Base-by-base conservation (phyloP, 2,329 filamentous ascomycete genomes). In the Aaosphaeria arxii region DNA sequence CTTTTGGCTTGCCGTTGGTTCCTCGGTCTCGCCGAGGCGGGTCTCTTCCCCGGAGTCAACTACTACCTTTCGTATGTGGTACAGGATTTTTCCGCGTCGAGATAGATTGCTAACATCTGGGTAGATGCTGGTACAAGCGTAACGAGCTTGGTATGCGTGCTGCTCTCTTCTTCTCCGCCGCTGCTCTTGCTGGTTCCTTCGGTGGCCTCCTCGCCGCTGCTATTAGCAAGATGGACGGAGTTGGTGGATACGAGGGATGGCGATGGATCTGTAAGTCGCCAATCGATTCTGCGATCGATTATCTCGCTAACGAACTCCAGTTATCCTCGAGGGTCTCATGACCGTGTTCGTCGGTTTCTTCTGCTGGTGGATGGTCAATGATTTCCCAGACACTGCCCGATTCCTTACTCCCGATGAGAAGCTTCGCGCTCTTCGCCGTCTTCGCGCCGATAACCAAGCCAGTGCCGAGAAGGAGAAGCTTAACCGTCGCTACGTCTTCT, bases 371-470 rank as follows among this genome's bases (percentile, higher is more conserved):
- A 83, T 87, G 65, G 78, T 87, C 5, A 77, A 85, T 52, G 83
- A 87, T 62, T 85, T 84, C 53, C 83, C 83, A 0, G 75, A 78
- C 42, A 84, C 79, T 0, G 80, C 83, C 4, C 71, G 73, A 1
- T 86, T 86, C 48, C 71, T 86, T 11, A 75, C 69, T 0, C 67
- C 78, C 1, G 62, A 73, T 4, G 76, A 80, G 57, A 73, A 83
- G 4, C 71, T 75, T 0, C 82, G 79, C 45, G 80, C 89, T 43
- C 77, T 82, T 30, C 75, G 78, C 24, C 81, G 88, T 1, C 76
- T 91, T 1, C 77, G 79, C 2, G 84, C 88, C 54, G 84, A 81
- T 54, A 86, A 90, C 59, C 85, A 86, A 1, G 86, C 82, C 0
- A 79, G 82, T 6, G 75, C 85, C 48, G 87, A 91, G 55, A 67